Conservation (phyloP, 2,329 filamentous ascomycete genomes). For the Microdochium paspali region DNA sequence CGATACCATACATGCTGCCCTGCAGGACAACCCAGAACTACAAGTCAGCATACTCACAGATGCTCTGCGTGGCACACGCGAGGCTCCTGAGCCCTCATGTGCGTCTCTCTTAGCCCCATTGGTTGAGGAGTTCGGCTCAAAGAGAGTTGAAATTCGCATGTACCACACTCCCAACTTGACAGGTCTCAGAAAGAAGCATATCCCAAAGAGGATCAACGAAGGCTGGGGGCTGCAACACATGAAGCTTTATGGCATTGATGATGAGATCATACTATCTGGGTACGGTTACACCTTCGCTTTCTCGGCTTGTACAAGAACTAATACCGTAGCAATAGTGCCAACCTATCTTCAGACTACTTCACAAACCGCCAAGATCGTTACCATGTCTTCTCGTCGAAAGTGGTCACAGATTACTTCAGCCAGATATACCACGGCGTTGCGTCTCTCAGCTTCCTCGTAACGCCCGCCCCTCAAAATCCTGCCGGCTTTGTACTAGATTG, state of each 20-base stretch:
- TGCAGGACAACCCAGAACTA: constrained; percentile 65
- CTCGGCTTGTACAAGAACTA: too few species aligned
- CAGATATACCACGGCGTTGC: constrained; percentile 68
- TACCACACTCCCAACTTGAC: constrained; percentile 96
- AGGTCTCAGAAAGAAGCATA: constrained; percentile 70
- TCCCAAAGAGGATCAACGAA: constrained; percentile 90
- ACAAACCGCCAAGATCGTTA: constrained; percentile 93
- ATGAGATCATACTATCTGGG: constrained; percentile 91
- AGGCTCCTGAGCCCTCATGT: constrained; percentile 76
- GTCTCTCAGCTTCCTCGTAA: constrained; percentile 71
- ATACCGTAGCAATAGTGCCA: constrained; percentile 57
- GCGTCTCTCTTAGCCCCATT: constrained; percentile 81
- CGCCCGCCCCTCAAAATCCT: constrained; percentile 44
- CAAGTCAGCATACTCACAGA: constrained; percentile 87
- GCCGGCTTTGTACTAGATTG: constrained; percentile 58
- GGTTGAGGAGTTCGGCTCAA: constrained; percentile 72
- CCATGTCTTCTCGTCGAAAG: constrained; percentile 74
- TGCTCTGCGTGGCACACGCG: constrained; percentile 80
- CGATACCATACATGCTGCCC: constrained; percentile 62
- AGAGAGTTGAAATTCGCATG: constrained; percentile 88
- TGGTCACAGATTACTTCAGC: constrained; percentile 75
- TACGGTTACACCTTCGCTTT: constrained; percentile 25
- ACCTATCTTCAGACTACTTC: constrained; percentile 89
- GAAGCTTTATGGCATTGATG: constrained; percentile 95
- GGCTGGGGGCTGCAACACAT: constrained; percentile 98